These are phyloP conservation scores for Prasinococcaceae sp. DNA, from an alignment of 139 green algal genomes.

Conservation along the genomic window DNA sequence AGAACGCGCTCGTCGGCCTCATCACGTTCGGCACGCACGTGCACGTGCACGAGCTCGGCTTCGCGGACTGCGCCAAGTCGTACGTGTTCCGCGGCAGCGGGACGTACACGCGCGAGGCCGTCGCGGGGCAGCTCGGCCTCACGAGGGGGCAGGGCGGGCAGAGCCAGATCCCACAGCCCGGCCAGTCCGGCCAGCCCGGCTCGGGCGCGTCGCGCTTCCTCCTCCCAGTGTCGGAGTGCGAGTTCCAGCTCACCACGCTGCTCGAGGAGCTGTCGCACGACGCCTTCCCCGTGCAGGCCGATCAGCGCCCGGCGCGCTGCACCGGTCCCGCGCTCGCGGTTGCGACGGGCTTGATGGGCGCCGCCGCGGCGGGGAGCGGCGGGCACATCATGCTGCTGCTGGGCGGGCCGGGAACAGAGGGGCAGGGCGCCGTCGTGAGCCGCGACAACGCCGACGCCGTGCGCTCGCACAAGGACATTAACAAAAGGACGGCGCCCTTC, in stretches of 20 bases:
- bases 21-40: conserved; percentile 85
- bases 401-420: conserved; percentile 80
- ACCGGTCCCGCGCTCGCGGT: conserved; percentile 85
- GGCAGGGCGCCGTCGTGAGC: conserved; percentile 32
- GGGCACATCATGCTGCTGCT: conserved; percentile 79
- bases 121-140: conserved; percentile 64
- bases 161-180: not conserved
- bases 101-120: conserved; percentile 56
- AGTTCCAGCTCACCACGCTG: conserved; percentile 69
- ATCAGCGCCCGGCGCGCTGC: conserved; percentile 59
- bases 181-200: conserved; percentile 9
- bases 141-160: not conserved
- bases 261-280: conserved; percentile 82
- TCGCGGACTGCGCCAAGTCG: conserved; percentile 66
- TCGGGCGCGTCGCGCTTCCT: conserved; percentile 39
- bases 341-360: conserved; percentile 58
- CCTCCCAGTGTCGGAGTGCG: conserved; percentile 70
- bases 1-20: conserved; percentile 55
- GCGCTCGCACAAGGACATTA: conserved; percentile 75
- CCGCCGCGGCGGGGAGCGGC: conserved; percentile 50
- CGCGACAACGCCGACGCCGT: conserved; percentile 58
- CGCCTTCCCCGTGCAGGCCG: conserved; percentile 55
- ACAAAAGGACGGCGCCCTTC: conserved; percentile 72
- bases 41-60: conserved; percentile 94
- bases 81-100: conserved; percentile 89